Evolutionary conservation across 1,139 yeast species (phyloP), one percentile per base, ranked within the genome.

Genomic region (Kluyveromyces sp.): DNA sequence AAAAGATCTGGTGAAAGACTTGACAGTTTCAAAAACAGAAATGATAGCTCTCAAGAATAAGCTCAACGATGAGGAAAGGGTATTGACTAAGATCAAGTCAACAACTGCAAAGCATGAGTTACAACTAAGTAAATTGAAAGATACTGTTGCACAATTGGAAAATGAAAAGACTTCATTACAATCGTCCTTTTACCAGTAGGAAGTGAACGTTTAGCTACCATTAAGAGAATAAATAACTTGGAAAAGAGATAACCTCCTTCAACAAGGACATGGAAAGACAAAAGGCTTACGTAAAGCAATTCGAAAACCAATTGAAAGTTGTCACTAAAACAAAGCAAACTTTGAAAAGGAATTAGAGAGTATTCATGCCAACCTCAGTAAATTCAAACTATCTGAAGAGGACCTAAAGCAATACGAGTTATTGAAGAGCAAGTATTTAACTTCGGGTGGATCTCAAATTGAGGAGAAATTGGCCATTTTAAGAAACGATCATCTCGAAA

Each of bases 181-280:
- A 68, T 81, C 48, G 85, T 94, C 5, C 78, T 26, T 72, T 72
- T 46, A 76, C 88, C 79, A 72, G 58, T 77, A 72, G 56, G 69
- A 68, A 40, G 73, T 79, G 45, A 66, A 73, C 21, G 63, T 67
- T 53, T 52, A 28, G 53, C 62, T 4, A 48, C 57, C 3, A 41
- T 43, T 5, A 68, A 69, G 38, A 82, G 80, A 52, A 67, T 82
- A 1, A 58, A 60, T 10, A 72, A 74, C 27, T 72, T 77, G 40
- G 72, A 74, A 40, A 69, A 71, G 38, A 79, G 56, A 68, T 79
- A 3, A 70, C 65, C n/a, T 79, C 78, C 45, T 65, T 87, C 15
- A 57, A 67, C 4, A 59, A 60, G 3, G 95, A 86, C 54, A 65
- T 75, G 15, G 67, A 66, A 3, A 71, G 77, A 42, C 94, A 88